Conservation (phyloP, 306 rosid species). For the Corylus avellana region DNA sequence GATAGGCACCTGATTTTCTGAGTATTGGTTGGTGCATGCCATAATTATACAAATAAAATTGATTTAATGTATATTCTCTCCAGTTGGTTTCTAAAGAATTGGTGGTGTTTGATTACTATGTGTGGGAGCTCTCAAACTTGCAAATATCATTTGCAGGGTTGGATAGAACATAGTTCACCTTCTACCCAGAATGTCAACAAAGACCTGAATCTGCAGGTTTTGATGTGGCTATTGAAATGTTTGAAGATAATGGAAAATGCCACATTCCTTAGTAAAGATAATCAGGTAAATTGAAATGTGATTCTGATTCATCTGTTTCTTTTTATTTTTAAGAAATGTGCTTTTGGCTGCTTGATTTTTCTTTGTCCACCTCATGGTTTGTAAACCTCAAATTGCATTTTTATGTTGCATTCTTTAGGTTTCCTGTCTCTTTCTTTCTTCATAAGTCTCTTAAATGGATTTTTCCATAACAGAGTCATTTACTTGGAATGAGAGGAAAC, state of each 20-base stretch:
- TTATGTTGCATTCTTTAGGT: slow-evolving; percentile 18
- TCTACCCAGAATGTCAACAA: slow-evolving; percentile 48
- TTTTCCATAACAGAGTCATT: slow-evolving; percentile 65
- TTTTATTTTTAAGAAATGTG: neutral
- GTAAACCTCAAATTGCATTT: neutral
- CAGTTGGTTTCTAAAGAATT: slow-evolving; percentile 1
- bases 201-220: slow-evolving; percentile 45
- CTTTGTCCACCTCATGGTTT: neutral
- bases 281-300: slow-evolving; percentile 61
- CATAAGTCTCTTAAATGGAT: slow-evolving; percentile 19
- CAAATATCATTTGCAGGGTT: slow-evolving; percentile 51
- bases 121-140: slow-evolving; percentile 15
- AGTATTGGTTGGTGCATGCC: neutral
- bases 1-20: neutral
- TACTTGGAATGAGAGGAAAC: slow-evolving; percentile 79
- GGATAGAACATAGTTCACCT: slow-evolving; percentile 43
- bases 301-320: neutral
- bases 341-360: slow-evolving; percentile 15
- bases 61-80: neutral
- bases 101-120: slow-evolving; percentile 12
- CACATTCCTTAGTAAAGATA: slow-evolving; percentile 81
- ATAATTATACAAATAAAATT: neutral
- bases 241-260: slow-evolving; percentile 99
- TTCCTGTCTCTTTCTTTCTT: slow-evolving; percentile 21
- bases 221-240: slow-evolving; percentile 68